phyloP scores from a whole-genome alignment of 2,329 filamentous ascomycete species.

The Macrophomina phaseolina region DNA sequence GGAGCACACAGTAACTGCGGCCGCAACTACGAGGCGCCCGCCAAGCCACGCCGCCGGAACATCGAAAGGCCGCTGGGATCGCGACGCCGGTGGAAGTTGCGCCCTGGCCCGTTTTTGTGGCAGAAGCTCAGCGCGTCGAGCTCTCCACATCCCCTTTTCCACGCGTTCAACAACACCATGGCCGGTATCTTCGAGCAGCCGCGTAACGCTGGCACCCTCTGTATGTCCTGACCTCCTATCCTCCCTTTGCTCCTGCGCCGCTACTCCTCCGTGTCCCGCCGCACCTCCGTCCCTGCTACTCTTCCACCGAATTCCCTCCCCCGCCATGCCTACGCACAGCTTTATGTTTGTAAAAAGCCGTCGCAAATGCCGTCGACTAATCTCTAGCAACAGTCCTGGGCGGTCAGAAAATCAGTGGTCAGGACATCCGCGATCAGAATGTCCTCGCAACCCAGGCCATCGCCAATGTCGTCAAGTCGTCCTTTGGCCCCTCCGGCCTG shows the following conservation, averaged over 20 bases:
- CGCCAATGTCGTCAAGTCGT: constrained; percentile 98
- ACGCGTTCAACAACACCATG: constrained; percentile 61
- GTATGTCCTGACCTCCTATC: constrained; percentile 45
- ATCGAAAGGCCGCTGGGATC: constrained; percentile 24
- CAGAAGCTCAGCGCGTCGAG: constrained; percentile 25
- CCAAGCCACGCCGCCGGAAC: constrained; percentile 23
- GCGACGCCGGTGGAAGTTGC: constrained; percentile 5
- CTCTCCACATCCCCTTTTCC: constrained; percentile 25
- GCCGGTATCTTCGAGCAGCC: constrained; percentile 95
- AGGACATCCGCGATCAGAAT: constrained; percentile 97
- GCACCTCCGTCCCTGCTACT: constrained; percentile 10
- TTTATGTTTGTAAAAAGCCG: not conserved
- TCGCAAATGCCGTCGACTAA: constrained; percentile 33
- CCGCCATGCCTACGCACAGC: constrained; percentile 5
- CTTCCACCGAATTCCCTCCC: constrained; percentile 12
- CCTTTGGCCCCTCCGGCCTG: constrained; percentile 93
- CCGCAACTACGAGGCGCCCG: not conserved
- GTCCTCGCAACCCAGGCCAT: constrained; percentile 96
- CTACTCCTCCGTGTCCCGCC: constrained; percentile 2
- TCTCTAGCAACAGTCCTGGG: constrained; percentile 70
- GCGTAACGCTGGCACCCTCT: constrained; percentile 89
- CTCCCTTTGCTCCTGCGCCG: not conserved
- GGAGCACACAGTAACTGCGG: not conserved
- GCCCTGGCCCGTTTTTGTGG: constrained; percentile 23
- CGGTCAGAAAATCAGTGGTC: constrained; percentile 94